Percentiles rank a stretch among this genome's conserved stretches.
Conservation (phyloP, 352 stramenopile genomes). For the Globisporangium heterothallicum region DNA sequence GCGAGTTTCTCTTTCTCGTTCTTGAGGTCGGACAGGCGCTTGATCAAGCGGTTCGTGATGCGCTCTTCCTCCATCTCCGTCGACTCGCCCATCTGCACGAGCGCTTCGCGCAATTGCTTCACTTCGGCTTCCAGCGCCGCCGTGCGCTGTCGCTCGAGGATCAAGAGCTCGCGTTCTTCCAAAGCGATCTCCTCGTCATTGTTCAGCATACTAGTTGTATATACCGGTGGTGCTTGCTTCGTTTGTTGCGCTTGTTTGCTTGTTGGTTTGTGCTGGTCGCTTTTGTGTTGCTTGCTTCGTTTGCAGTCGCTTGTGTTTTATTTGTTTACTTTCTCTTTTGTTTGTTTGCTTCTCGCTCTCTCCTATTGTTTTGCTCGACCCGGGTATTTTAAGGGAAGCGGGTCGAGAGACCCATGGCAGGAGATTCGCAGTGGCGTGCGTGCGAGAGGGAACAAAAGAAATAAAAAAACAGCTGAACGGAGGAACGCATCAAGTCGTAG, state of each 20-base stretch:
- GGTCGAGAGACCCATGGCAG: background rate
- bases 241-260: background rate
- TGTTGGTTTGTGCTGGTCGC: slow-evolving; percentile 2
- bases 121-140: slow-evolving; percentile 63
- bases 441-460: background rate
- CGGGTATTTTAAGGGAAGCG: background rate
- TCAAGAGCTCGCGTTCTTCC: slow-evolving; percentile 51
- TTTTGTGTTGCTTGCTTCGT: background rate
- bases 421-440: background rate
- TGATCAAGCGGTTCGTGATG: slow-evolving; percentile 81
- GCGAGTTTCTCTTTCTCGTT: slow-evolving; percentile 87
- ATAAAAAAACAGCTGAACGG: background rate
- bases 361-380: background rate
- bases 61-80: slow-evolving; percentile 83
- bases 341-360: slow-evolving; percentile 5
- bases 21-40: slow-evolving; percentile 73
- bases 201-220: background rate
- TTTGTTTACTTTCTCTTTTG: background rate
- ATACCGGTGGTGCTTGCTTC: background rate
- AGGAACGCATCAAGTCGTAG: background rate
- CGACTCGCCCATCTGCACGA: slow-evolving; percentile 78
- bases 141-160: slow-evolving; percentile 72
- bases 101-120: slow-evolving; percentile 53
- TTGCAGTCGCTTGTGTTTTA: slow-evolving; percentile 1
- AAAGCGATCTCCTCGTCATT: slow-evolving; percentile 8